phyloP scores from a whole-genome alignment of 306 rosid genomes.

The Herpetospermum pedunculosum region DNA sequence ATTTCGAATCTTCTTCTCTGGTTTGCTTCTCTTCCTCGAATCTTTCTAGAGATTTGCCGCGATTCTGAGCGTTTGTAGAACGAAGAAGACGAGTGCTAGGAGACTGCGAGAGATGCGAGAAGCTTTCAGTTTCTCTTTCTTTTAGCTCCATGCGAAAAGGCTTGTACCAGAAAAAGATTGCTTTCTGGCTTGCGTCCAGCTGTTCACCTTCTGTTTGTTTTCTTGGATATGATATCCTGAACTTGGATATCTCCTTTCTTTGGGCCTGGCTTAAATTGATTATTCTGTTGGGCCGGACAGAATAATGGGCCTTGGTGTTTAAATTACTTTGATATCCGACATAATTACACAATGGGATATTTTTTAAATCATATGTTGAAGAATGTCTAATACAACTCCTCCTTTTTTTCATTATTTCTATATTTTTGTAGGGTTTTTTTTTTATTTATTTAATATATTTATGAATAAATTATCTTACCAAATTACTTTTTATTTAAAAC shows the following conservation, averaged over 20 bases:
- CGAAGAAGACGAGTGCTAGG: background rate
- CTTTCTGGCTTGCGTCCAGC: constrained; percentile 7
- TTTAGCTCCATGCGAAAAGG: background rate
- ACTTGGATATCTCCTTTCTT: background rate
- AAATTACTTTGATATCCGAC: no score
- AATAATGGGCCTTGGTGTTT: no score
- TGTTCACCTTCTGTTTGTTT: background rate
- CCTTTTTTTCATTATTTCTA: no score
- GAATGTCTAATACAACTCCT: no score
- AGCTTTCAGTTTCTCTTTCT: background rate
- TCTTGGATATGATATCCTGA: background rate
- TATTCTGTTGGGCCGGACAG: background rate
- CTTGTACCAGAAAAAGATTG: background rate
- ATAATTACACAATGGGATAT: no score
- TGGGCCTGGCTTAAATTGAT: background rate
- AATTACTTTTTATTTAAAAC: no score
- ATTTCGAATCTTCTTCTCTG: background rate
- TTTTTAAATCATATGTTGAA: no score
- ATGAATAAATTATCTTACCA: no score
- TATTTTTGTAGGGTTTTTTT: no score
- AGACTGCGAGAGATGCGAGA: background rate
- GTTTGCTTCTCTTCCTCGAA: background rate
- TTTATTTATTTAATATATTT: no score
- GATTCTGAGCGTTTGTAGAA: background rate
- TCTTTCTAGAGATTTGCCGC: background rate